A percentile compares a stretch with the other conserved stretches of the same genome.
Conservation (phyloP, 768 basidiomycete genomes). For the Tylopilus subfusipes region DNA sequence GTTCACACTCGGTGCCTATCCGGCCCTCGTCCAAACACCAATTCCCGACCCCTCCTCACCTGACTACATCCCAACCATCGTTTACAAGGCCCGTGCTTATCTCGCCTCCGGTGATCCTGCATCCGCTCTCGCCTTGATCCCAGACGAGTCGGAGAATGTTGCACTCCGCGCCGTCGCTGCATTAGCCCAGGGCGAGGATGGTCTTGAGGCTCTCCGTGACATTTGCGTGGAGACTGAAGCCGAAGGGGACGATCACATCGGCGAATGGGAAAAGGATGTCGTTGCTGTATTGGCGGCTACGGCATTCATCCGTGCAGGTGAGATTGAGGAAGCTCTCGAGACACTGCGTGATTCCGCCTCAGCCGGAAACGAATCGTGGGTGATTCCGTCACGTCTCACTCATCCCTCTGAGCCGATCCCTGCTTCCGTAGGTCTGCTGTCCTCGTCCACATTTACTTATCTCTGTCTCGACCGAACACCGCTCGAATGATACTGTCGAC, state of each 20-base stretch:
- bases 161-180: constrained; percentile 67
- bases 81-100: constrained; percentile 77
- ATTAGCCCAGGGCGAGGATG: constrained; percentile 62
- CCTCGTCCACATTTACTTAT: constrained; percentile 83
- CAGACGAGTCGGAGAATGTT: constrained; percentile 57
- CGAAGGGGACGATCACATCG: constrained; percentile 59
- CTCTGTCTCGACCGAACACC: constrained; percentile 83
- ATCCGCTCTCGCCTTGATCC: constrained; percentile 54
- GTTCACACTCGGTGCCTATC: constrained; percentile 75
- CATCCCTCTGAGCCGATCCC: neutral
- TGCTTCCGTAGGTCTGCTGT: constrained; percentile 64
- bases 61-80: constrained; percentile 59
- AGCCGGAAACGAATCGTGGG: constrained; percentile 86
- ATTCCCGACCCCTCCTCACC: constrained; percentile 59
- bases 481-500: constrained; percentile 83
- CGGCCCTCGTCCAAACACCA: constrained; percentile 50
- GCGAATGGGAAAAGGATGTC: constrained; percentile 64
- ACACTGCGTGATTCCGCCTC: constrained; percentile 70
- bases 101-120: constrained; percentile 65
- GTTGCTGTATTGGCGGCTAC: constrained; percentile 81
- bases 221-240: constrained; percentile 83
- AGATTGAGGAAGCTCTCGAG: constrained; percentile 90
- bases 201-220: constrained; percentile 80
- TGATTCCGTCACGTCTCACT: neutral
- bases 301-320: constrained; percentile 78